A percentile compares a stretch with the other conserved stretches of the same genome.
Evolutionary conservation across 441 rosid species (phyloP).

Genomic region (Capsella rubella): DNA sequence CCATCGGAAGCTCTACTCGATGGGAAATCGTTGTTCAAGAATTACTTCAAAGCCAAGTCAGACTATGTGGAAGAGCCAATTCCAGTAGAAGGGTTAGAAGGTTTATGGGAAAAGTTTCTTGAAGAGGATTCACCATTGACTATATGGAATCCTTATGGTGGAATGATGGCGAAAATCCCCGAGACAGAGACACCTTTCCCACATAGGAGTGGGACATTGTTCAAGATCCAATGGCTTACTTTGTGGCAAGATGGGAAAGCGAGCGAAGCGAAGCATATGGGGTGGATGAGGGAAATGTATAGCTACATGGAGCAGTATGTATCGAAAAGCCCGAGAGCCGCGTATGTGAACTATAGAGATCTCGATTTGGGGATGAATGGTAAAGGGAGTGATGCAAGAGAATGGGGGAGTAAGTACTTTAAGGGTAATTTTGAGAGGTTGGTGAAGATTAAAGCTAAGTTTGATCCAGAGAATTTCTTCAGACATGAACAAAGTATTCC

Average conservation of each 20-base stretch:
- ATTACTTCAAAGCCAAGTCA: slow-evolving; percentile 54
- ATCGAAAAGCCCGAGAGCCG: slow-evolving; percentile 49
- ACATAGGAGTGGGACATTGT: slow-evolving; percentile 49
- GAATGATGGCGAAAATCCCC: slow-evolving; percentile 49
- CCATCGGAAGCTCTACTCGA: slow-evolving; percentile 48
- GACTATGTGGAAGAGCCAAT: slow-evolving; percentile 50
- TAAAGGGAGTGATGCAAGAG: slow-evolving; percentile 45
- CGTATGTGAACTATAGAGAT: slow-evolving; percentile 56
- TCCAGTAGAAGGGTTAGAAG: slow-evolving; percentile 46
- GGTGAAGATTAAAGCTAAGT: slow-evolving; percentile 44
- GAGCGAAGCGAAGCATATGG: slow-evolving; percentile 44
- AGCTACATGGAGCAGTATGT: slow-evolving; percentile 47
- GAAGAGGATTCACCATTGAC: slow-evolving; percentile 47
- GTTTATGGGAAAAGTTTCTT: slow-evolving; percentile 44
- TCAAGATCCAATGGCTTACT: slow-evolving; percentile 46
- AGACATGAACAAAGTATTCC: slow-evolving; percentile 52
- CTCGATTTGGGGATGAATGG: slow-evolving; percentile 57
- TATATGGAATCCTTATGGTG: slow-evolving; percentile 54
- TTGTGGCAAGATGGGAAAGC: slow-evolving; percentile 48
- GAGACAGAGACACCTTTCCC: slow-evolving; percentile 53
- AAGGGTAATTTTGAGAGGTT: slow-evolving; percentile 47
- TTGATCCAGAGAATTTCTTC: slow-evolving; percentile 49
- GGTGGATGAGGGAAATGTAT: slow-evolving; percentile 49
- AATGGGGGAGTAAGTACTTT: slow-evolving; percentile 49
- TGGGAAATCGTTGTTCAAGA: slow-evolving; percentile 46